Base-by-base conservation (phyloP, 495 filamentous ascomycete genomes). In the Penicillium coffeae region DNA sequence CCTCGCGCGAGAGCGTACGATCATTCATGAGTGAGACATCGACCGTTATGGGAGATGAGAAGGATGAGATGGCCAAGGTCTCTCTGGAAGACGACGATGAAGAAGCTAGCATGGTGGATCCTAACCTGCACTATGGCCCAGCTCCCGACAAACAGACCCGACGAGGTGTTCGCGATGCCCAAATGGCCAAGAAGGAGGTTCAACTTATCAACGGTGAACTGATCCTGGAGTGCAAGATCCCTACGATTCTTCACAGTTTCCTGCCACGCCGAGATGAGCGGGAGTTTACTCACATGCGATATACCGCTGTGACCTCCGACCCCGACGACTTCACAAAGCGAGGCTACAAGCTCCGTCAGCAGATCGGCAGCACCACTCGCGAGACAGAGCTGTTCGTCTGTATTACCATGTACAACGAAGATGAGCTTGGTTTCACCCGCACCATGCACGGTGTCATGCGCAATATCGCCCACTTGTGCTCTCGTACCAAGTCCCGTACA, bases 271-370 rank as follows among this genome's bases (percentile, higher is more conserved):
- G 91, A 20, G 90, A 97, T 64, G 90, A 95, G 52, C 81, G 88
- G 40, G 94, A 99, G 66, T 99, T 97, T 64, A 99, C 94, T 1
- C 92, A 99, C 64, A 97, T 97, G 94, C 87, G 94, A n/a, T 99
- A 99, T 62, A 97, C 94, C 22, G 94, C 94, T n/a, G 93, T 96
- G 30, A 99, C 94, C 1, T 96, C 92, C 60, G 94, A 99, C 62
- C 94, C 94, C 0, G 91, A 97, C 63, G 91, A 99, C 59, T 99
- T 94, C 54, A 84, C 88, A 0, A 74, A 80, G 13, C 76, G 82
- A 42, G 92, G 93, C 0, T 99, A 97, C 72, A 93, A 94, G 65
- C 66, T 99, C 57, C 86, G 94, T n/a, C 94, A 97, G 68, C 91
- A 94, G 63, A 88, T 97, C 47, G 88, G 89, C 4, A 80, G 69